A percentile compares a stretch with the other conserved stretches of the same genome.
Conservation (phyloP, 495 filamentous ascomycete species). For the Podospora australis region DNA sequence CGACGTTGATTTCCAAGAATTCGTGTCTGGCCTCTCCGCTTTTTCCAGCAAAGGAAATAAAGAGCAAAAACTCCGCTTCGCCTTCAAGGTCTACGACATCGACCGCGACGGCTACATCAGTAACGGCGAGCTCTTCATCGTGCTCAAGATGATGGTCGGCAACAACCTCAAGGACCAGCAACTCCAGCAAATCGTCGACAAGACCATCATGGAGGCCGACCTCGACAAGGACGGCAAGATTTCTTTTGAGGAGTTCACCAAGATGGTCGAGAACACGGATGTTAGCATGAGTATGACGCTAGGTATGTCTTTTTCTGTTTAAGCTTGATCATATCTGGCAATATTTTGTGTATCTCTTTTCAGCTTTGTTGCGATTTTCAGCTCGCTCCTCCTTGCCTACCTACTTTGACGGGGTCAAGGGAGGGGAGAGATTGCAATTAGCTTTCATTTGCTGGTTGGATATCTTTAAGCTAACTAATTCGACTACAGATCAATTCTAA, state of each 20-base stretch:
- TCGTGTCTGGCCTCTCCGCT: constrained; percentile 89
- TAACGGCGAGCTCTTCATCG: constrained; percentile 98
- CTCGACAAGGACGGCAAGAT: constrained; percentile 95
- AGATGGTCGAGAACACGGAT: constrained; percentile 98
- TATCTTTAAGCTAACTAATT: no score
- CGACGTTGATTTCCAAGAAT: constrained; percentile 98
- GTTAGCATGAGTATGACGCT: constrained; percentile 97
- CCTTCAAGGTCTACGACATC: constrained; percentile 99
- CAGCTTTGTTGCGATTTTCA: no score
- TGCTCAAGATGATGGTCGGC: constrained; percentile 99
- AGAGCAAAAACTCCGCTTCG: constrained; percentile 95
- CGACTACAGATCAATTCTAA: no score
- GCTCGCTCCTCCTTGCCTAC: no score
- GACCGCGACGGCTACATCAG: constrained; percentile 98
- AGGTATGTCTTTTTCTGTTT: constrained; percentile 50
- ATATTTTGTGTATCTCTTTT: no score
- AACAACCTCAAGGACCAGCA: constrained; percentile 99
- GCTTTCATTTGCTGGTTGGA: no score
- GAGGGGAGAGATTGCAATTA: no score
- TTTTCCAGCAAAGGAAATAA: constrained; percentile 98
- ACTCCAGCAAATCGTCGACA: constrained; percentile 96
- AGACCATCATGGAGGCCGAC: constrained; percentile 99
- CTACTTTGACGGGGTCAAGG: no score
- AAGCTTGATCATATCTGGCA: no score
- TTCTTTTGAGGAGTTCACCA: constrained; percentile 97